These are phyloP conservation scores for Cnidoscolus chayamansa DNA, from an alignment of 441 rosid species.

Conservation along the genomic window DNA sequence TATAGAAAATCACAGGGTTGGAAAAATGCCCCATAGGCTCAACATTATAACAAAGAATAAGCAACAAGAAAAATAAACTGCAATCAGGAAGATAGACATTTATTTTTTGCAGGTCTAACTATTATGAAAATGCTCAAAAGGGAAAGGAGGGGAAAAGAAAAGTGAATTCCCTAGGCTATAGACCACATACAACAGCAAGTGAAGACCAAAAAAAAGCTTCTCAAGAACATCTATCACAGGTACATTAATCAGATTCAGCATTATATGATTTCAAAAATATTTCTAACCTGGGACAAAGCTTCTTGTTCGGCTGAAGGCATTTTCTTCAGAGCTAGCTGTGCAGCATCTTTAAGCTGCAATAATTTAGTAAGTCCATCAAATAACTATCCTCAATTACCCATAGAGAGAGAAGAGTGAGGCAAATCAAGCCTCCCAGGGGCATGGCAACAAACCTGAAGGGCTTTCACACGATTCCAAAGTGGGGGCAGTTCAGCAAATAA, in stretches of 20 bases:
- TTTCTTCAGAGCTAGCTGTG: constrained; percentile 79
- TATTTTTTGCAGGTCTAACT: not conserved
- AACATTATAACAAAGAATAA: not conserved
- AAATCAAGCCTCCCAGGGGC: constrained; percentile 17
- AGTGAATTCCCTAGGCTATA: not conserved
- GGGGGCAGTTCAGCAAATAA: constrained; percentile 81
- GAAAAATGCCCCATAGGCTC: not conserved
- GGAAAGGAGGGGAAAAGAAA: too few relatives aligned
- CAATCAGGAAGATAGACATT: not conserved
- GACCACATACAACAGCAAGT: not conserved
- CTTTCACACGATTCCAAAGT: constrained; percentile 90
- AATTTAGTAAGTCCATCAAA: constrained; percentile 28
- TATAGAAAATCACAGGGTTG: not conserved
- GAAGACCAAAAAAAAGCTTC: not conserved
- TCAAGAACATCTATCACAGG: not conserved
- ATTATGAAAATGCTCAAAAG: not conserved
- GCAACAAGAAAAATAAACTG: too few relatives aligned
- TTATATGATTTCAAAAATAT: constrained; percentile 1
- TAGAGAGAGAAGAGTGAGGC: constrained; percentile 1
- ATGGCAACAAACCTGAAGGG: constrained; percentile 67
- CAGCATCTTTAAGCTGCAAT: constrained; percentile 91
- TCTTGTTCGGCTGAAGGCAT: constrained; percentile 95
- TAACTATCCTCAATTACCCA: constrained; percentile 3
- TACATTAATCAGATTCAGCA: constrained; percentile 9
- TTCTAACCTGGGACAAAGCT: constrained; percentile 80